Conservation (phyloP, 1,139 yeast genomes). For the Taphrina sp. region DNA sequence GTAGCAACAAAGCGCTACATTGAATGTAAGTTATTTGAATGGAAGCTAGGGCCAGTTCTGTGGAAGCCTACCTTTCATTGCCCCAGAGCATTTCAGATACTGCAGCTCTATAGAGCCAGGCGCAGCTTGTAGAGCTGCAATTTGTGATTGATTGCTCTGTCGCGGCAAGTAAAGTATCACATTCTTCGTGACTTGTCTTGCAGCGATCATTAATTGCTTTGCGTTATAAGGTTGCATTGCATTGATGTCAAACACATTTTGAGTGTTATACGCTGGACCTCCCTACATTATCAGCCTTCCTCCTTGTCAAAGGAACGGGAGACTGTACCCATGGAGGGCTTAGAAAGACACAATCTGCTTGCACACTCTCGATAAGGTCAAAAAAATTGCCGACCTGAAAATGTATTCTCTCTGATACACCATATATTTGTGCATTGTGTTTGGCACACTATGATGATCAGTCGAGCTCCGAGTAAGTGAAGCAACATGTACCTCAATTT, state of each 20-base stretch:
- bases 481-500: constrained; percentile 5
- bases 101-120: constrained; percentile 29
- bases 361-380: constrained; percentile 7
- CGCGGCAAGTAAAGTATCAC: constrained; percentile 33
- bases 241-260: constrained; percentile 26
- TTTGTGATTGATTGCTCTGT: constrained; percentile 25
- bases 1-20: constrained; percentile 27
- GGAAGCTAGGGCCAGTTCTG: background rate
- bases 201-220: constrained; percentile 13
- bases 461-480: background rate
- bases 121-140: constrained; percentile 19
- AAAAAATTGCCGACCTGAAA: constrained; percentile 38
- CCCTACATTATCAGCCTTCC: constrained; percentile 14
- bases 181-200: constrained; percentile 7
- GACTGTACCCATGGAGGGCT: constrained; percentile 33
- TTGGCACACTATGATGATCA: constrained; percentile 52
- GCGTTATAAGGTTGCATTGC: constrained; percentile 34
- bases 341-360: constrained; percentile 21
- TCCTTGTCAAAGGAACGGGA: background rate
- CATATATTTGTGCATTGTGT: constrained; percentile 73
- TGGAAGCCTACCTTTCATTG: constrained; percentile 7
- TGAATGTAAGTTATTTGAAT: background rate
- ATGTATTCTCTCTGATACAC: constrained; percentile 54
- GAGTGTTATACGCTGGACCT: constrained; percentile 31
- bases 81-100: constrained; percentile 27